Evolutionary conservation across 495 filamentous ascomycete species (phyloP).

Genomic region (Penicillium crystallinum): DNA sequence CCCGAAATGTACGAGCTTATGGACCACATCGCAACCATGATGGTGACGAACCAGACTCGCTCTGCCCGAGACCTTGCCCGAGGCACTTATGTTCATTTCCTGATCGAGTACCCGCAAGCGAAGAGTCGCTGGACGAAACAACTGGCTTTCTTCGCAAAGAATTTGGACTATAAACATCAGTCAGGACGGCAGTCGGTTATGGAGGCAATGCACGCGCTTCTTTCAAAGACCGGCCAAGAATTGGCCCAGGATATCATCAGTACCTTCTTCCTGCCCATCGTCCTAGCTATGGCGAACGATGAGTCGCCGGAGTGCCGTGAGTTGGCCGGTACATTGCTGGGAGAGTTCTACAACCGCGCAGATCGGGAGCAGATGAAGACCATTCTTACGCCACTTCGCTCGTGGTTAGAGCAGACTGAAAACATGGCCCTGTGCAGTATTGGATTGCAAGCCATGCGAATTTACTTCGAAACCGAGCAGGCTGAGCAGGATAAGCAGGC

Average conservation of each 20-base stretch:
- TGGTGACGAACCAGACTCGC: conserved; percentile 92
- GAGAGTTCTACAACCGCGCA: conserved; percentile 72
- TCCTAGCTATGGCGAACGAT: conserved; percentile 83
- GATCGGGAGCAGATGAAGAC: conserved; percentile 64
- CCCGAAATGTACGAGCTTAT: conserved; percentile 85
- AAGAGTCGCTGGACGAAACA: conserved; percentile 84
- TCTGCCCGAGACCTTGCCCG: conserved; percentile 80
- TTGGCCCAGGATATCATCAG: conserved; percentile 74
- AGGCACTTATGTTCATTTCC: conserved; percentile 86
- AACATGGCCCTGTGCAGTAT: conserved; percentile 64
- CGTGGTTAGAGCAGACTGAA: conserved; percentile 71
- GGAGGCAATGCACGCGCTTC: conserved; percentile 77
- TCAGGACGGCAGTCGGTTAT: conserved; percentile 86
- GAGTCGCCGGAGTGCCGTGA: conserved; percentile 79
- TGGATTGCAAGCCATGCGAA: conserved; percentile 71
- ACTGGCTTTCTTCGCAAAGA: conserved; percentile 79
- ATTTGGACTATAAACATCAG: conserved; percentile 82
- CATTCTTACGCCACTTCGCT: conserved; percentile 62
- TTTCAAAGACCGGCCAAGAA: conserved; percentile 75
- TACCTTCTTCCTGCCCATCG: conserved; percentile 79
- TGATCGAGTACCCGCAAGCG: conserved; percentile 90
- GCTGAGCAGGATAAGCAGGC: conserved; percentile 59
- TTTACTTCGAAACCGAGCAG: conserved; percentile 71
- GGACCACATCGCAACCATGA: conserved; percentile 82
- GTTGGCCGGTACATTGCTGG: conserved; percentile 73